Evolutionary conservation across 768 basidiomycete genomes (phyloP), one percentile per base, ranked within the genome.

Genomic region (Agrocybe chaxingu): DNA sequence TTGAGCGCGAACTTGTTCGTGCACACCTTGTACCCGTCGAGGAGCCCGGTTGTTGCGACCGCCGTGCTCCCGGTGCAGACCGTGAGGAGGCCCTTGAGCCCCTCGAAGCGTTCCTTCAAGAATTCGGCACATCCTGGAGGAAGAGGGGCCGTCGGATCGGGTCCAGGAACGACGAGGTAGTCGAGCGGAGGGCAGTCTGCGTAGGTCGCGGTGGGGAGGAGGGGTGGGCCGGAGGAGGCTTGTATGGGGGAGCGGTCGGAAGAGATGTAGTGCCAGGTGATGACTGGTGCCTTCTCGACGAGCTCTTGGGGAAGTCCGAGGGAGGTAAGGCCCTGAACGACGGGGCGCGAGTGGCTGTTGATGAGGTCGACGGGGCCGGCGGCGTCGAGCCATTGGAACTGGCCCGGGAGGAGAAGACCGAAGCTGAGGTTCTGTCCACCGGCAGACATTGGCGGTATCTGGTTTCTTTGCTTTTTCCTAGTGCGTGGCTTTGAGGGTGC

Each of bases 211-310:
- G 61, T 57, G 3, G 64, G 64, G 11, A 42, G 34, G 12, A 55
- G 56, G 0, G 42, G 48, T 3, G 64, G 61, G 5, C 62, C 62
- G 3, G 58, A 50, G n/a, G 52, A 48, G 3, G 64, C 50, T 7
- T 42, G 39, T 3, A 65, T 50, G 10, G 56, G 59, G 1, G 33
- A 44, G 42, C 60, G 54, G 38, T 55, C 50, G 18, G 39, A 13
- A 0, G 61, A 58, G 38, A 65, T 55, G 56, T 56, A 62, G 52
- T 65, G 56, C 60, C 60, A 65, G 3, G 58, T 49, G 43, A 63
- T 61, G 47, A 48, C 36, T 1, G 61, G 54, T 11, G 60, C 59
- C 36, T 57, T 62, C 31, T 55, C 46, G 29, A 51, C 3, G 45
- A 60, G 5, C 7, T 30, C 24, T 2, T 39, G n/a, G 1, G 58